Base-by-base conservation (phyloP, 2,329 filamentous ascomycete species). In the Madurella fahalii region DNA sequence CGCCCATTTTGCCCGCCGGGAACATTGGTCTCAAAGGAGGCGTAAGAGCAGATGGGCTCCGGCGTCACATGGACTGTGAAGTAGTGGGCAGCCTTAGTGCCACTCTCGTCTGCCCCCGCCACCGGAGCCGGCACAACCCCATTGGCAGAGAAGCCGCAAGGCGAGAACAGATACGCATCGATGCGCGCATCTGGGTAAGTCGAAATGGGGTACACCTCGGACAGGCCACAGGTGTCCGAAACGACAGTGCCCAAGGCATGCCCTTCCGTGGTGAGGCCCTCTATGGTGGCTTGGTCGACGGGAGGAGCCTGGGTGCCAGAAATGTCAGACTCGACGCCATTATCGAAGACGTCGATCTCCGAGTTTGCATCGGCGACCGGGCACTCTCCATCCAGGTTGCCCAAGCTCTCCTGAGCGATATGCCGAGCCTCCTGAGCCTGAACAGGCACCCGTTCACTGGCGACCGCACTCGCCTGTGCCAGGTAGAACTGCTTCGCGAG, bases 21-120 rank as follows among this genome's bases (percentile, higher is more conserved):
- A 4, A 99, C 93, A 64, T 97, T 99, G 62, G 94, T 97, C 78
- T 99, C 94, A 68, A 99, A 99, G 2, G 91, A 96, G 37, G 94
- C 94, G 70, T 95, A 99, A 5, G 92, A 96, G 77, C 93, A 99
- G 66, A 96, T 85, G 13, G 93, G 90, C 78, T 99, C 94, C 0
- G 94, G 94, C 0, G 94, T 99, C 62, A 99, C 94, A 68, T 99
- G 94, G 20, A 99, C 94, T 1, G 93, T 99, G 74, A 96, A 99
- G 76, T 99, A 99, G 74, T 97, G 91, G 40, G 83, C 87, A 4
- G 81, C 75, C 50, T 77, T 77, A 57, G 72, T 71, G 47, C 69
- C 67, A 56, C 77, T 73, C 69, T 74, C 47, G 64, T 67, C 61
- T 69, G 58, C 60, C 3, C 59, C 77, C 34, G 82, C 75, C 13